Evolutionary conservation across 164 flowering plant species (phyloP), one percentile per base, ranked within the genome.

Genomic region (Liriodendron chinense): DNA sequence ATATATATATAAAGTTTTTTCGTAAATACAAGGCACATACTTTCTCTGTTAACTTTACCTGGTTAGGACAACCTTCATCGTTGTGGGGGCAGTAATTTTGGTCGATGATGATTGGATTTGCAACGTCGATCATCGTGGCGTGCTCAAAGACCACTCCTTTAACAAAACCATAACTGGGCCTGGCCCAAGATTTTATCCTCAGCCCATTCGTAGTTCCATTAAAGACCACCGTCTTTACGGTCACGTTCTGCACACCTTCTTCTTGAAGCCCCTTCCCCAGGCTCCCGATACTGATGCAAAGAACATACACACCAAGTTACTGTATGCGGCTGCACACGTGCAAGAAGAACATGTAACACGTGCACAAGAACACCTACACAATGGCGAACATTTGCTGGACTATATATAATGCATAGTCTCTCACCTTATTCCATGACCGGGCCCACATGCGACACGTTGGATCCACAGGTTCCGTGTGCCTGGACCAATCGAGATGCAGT

Each of bases 41-140:
- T 34, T 34, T 34, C n/a, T n/a, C n/a, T n/a, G 1, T 47, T 22
- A 22, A 47, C 8, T 9, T 49, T 82, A 90, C 97, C 87, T 87
- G 78, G 43, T 57, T 56, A 21, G 97, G 92, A 70, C 95, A 92
- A n/a, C 66, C 72, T 7, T 43, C 18, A 8, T 85, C 48, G 59
- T 75, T 10, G 43, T n/a, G n/a, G n/a, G 96, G 96, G 72, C 98
- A 93, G 79, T 92, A 92, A 68, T 87, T 80, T 76, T 93, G 94
- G 75, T 90, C 93, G 3, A 93, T 91, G 13, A 91, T 49, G 7
- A 93, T 87, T n/a, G 94, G 97, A 68, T 91, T 89, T 49, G 80
- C 50, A 64, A 86, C 91, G 78, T 87, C 78, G 0, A 24, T 69
- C 91, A 92, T 89, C 2, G 72, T n/a, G 6, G 66, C 73, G 34